Evolutionary conservation across 2,329 filamentous ascomycete genomes (phyloP).

Genomic region (Pestalotiopsis sp.): DNA sequence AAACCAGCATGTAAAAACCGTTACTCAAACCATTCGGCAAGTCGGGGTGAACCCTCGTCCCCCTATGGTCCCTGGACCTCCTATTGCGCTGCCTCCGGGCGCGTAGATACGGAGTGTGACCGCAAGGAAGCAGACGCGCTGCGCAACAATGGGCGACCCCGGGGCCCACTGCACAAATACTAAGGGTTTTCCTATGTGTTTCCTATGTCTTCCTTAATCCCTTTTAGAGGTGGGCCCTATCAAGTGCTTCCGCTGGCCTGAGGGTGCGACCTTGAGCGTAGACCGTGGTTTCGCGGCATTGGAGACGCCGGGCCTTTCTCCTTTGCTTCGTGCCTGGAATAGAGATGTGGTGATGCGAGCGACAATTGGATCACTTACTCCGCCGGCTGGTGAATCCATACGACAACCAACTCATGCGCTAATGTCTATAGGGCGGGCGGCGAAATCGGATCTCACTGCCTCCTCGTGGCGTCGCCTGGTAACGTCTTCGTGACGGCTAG

Average conservation of each 20-base stretch:
- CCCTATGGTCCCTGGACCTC: neutral
- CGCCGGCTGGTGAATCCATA: neutral
- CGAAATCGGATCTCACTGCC: constrained; percentile 7
- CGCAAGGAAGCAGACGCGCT: neutral
- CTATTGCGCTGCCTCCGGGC: neutral
- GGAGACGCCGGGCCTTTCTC: neutral
- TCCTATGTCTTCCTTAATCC: too few species aligned
- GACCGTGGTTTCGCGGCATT: neutral
- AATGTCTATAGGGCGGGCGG: neutral
- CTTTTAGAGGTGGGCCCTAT: neutral
- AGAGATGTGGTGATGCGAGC: neutral
- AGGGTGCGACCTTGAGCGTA: neutral
- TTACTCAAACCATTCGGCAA: neutral
- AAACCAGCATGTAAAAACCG: too few species aligned
- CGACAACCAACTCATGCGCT: neutral
- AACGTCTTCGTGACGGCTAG: neutral
- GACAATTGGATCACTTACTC: neutral
- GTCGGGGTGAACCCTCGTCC: neutral
- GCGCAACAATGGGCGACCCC: neutral
- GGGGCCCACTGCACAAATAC: neutral
- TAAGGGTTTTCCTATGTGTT: neutral
- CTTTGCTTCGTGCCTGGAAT: neutral
- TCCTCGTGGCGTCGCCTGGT: constrained; percentile 6
- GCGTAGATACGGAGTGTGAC: neutral
- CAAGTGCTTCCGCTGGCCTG: neutral